Conservation (phyloP, 768 basidiomycete genomes). For the Termitomyces sp. region DNA sequence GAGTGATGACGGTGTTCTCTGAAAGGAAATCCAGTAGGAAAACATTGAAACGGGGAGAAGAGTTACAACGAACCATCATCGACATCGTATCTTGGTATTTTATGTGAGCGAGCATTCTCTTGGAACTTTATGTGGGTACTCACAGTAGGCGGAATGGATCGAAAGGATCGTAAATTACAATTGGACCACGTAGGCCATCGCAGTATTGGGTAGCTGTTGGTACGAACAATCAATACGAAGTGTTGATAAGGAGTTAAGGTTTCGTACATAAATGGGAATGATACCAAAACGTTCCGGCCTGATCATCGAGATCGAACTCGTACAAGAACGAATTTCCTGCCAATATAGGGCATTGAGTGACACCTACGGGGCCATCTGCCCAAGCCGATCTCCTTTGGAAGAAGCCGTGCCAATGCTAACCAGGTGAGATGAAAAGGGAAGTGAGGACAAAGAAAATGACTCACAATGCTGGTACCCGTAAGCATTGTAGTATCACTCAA, state of each 20-base stretch:
- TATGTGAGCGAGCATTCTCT: neutral
- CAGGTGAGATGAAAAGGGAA: neutral
- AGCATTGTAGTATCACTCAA: slow-evolving; percentile 3
- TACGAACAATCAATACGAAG: neutral
- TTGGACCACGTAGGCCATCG: slow-evolving; percentile 5
- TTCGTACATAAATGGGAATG: slow-evolving; percentile 3
- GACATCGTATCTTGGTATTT: neutral
- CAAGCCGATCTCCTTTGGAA: slow-evolving; percentile 1
- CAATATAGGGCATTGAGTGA: slow-evolving; percentile 7
- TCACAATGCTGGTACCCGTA: slow-evolving; percentile 4
- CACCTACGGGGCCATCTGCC: slow-evolving; percentile 2
- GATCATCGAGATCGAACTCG: neutral
- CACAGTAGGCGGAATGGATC: slow-evolving; percentile 1
- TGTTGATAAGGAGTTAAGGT: too few relatives aligned
- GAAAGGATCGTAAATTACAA: slow-evolving; percentile 4
- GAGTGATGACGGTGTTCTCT: slow-evolving; percentile 2
- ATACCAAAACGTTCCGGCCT: slow-evolving; percentile 8
- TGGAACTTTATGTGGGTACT: neutral
- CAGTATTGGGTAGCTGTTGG: slow-evolving; percentile 4
- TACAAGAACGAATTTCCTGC: slow-evolving; percentile 4
- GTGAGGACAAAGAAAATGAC: neutral
- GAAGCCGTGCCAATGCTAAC: slow-evolving; percentile 9
- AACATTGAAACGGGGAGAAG: neutral
- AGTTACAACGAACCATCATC: neutral
- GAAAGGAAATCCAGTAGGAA: neutral